A percentile compares a stretch with the other conserved stretches of the same genome.
These are phyloP conservation scores for Trichoderma asperellum DNA, from an alignment of 2,329 filamentous ascomycete genomes.

Conservation along the genomic window DNA sequence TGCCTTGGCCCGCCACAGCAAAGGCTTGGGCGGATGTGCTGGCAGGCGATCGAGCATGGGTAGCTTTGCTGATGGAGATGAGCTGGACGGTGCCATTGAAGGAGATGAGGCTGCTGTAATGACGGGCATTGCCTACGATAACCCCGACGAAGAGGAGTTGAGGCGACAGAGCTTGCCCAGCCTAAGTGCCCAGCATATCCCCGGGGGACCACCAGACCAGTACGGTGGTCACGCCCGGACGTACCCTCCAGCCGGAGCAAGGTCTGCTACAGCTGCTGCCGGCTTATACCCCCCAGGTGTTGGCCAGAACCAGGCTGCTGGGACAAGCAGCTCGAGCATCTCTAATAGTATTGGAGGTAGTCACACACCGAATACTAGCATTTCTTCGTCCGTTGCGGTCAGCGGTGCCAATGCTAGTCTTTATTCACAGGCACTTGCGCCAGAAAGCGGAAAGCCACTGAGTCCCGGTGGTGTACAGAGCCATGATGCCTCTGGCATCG, in stretches of 20 bases:
- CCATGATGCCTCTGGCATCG: slow-evolving; percentile 55
- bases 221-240: slow-evolving; percentile 71
- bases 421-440: slow-evolving; percentile 75
- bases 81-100: slow-evolving; percentile 60
- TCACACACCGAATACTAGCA: slow-evolving; percentile 55
- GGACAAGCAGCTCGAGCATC: slow-evolving; percentile 56
- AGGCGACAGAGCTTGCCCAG: slow-evolving; percentile 73
- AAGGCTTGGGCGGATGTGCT: slow-evolving; percentile 93
- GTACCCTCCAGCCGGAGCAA: slow-evolving; percentile 71
- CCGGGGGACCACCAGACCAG: slow-evolving; percentile 51
- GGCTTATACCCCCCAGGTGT: slow-evolving; percentile 67
- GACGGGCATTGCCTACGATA: slow-evolving; percentile 60
- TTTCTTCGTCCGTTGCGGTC: slow-evolving; percentile 51
- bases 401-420: slow-evolving; percentile 58
- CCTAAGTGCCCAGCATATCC: slow-evolving; percentile 72
- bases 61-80: slow-evolving; percentile 78
- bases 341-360: slow-evolving; percentile 48
- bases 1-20: slow-evolving; percentile 90
- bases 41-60: slow-evolving; percentile 86
- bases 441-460: slow-evolving; percentile 84
- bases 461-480: slow-evolving; percentile 64
- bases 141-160: slow-evolving; percentile 63
- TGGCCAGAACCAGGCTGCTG: slow-evolving; percentile 56
- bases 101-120: slow-evolving; percentile 61
- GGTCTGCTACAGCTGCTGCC: slow-evolving; percentile 49